Base-by-base conservation (phyloP, 208 protist species). In the Acanthamoeba royreba region DNA sequence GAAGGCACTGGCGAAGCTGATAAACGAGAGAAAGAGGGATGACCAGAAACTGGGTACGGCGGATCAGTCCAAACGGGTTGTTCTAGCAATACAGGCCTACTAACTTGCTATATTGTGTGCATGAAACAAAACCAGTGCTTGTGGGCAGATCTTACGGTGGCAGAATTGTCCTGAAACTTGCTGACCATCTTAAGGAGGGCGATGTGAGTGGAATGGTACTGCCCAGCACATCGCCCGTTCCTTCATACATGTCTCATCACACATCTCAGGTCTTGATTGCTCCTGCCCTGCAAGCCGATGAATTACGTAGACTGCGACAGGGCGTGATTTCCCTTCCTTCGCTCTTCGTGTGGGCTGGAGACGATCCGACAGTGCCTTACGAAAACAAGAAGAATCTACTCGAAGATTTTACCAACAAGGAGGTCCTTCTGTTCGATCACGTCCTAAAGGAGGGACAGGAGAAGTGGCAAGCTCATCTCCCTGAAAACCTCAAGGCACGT, bases 111-210 rank as follows among this genome's bases (percentile, higher is more conserved):
- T 28, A n/a, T n/a, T n/a, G 1, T n/a, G 31, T 22, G 45, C 5
- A 40, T 55, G 47, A 52, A n/a, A 2, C 45, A 55, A 83, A 7
- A 13, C 47, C 33, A 69, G 83, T 90, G 47, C 33, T 90, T 3
- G 47, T 90, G 22, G 83, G 83, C 22, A 31, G 83, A 33, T 90
- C 83, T 33, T 90, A 90, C 40, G 83, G 83, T 25, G 83, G 28
- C 5, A 31, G 83, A 9, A 33, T 90, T 28, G 83, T 66, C 17
- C 11, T 90, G 19, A 33, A 90, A 0, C 28, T 90, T 45, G 83
- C 83, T 52, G 43, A 90, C 47, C 9, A 7, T 22, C 83, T 90
- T 17, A 19, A 19, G 19, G 53, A 19, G 19, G 47, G 49, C 35
- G 28, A 61, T 47, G 33, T 61, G 31, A 17, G 66, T 38, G 28